Base-by-base conservation (phyloP, 192 early-diverging fungal species). In the Oehlia diaphana region DNA sequence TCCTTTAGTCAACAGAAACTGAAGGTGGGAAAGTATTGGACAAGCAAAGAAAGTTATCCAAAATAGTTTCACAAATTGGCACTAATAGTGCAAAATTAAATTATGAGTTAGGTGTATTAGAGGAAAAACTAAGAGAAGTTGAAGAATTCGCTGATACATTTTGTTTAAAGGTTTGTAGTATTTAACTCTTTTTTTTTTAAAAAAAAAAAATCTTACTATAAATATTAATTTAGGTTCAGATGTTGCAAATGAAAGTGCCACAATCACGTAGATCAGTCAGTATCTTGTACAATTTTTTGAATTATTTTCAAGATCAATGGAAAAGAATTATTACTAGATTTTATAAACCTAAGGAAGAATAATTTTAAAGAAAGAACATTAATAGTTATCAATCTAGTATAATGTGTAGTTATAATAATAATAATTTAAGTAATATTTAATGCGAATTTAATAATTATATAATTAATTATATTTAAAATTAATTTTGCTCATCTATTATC, bases 251-350 rank as follows among this genome's bases (percentile, higher is more conserved):
- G 8, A 83, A 84, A 42, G 84, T 87, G 81, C 80, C 80, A 69
- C 81, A 85, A 63, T 78, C 83, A 33, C 77, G 83, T 63, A 66
- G 79, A 26, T 84, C 83, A 33, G 72, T 82, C 21, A 81, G 74
- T 10, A 83, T 82, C 0, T 81, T 87, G 65, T 78, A 81, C 19
- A 82, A 82, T 64, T 50, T 85, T 37, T 82, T 79, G 13, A 83
- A 87, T 71, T 87, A 82, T 72, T 82, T 87, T 74, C 72, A 81
- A n/a, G 68, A 85, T 53, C 83, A 85, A 58, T 86, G 82, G 85
- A 67, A 72, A 50, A 84, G 77, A 63, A 53, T 78, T 49, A 28
- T 16, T 44, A 12, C 53, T 21, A n/a, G 19, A 5, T 70, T 39
- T 21, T 70, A 44, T 44, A 39, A 37, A n/a, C 50, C 4, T 21